Conservation (phyloP, 345 rosid species). For the Salix suchowensis region DNA sequence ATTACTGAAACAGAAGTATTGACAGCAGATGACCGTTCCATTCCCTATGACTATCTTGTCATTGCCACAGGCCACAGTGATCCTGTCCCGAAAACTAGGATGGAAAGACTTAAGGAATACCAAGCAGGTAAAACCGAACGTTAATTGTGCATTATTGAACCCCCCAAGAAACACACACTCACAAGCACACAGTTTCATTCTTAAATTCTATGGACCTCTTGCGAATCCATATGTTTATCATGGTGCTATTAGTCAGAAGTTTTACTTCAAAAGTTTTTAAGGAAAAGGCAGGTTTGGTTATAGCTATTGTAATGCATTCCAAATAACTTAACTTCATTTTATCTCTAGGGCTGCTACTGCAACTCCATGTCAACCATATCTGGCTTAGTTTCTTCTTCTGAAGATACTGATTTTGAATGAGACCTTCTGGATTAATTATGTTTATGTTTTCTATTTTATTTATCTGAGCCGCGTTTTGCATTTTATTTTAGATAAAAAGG, state of each 20-base stretch:
- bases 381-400: too few relatives aligned
- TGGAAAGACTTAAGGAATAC: constrained; percentile 52
- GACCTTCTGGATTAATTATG: too few relatives aligned
- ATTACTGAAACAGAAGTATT: constrained; percentile 57
- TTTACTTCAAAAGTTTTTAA: not conserved
- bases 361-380: too few relatives aligned
- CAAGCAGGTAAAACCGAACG: constrained; percentile 38
- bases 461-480: not conserved
- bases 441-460: too few relatives aligned
- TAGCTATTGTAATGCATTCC: not conserved
- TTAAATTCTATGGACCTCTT: not conserved
- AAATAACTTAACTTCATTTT: not conserved
- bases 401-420: too few relatives aligned
- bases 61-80: constrained; percentile 75
- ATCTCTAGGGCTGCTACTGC: too few relatives aligned
- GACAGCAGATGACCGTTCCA: constrained; percentile 40
- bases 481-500: not conserved
- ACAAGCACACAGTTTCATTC: too few relatives aligned
- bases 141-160: not conserved
- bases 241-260: not conserved
- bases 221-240: not conserved
- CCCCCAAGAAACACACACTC: too few relatives aligned
- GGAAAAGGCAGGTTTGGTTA: not conserved
- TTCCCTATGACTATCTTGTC: constrained; percentile 73
- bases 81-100: constrained; percentile 45